Evolutionary conservation across 345 rosid genomes (phyloP), one percentile per base, ranked within the genome.

Genomic region (Lepidium aucheri): DNA sequence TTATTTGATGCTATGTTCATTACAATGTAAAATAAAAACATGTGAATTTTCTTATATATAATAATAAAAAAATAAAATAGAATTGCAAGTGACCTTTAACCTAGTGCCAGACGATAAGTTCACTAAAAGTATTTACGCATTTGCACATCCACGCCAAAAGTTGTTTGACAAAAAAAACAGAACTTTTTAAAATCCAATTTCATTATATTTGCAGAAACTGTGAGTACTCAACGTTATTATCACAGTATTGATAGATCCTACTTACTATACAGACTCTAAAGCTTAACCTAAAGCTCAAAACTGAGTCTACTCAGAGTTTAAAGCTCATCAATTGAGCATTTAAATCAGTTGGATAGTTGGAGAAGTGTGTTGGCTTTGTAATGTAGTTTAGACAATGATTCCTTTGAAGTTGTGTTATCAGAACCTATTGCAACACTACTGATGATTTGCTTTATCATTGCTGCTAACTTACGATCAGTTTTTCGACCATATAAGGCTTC

Each of bases 401-500:
- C 57, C 67, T 42, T 60, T 46, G 75, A 72, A 47, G 61, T 43
- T 42, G 67, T 10, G 40, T 38, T 9, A 7, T 16, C 57, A 14
- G 67, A 54, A 18, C 34, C 72, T 4, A 61, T 63, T 65, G 80
- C 58, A 30, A 55, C 50, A 5, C 50, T 60, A 59, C 45, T 54
- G 44, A 77, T 65, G 74, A 90, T 74, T 58, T 80, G 69, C 63
- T 44, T 79, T 35, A 94, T 40, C 45, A 80, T 43, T 30, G 12
- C 81, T 35, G 2, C 74, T 75, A 76, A 60, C 53, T 67, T 44
- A 26, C 55, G 61, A 62, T 62, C 67, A 6, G 42, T 36, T 22
- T 60, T 60, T 60, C 74, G 74, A 70, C 87, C 96, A 20, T 85
- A 84, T 6, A 70, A 45, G 35, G 76, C 78, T 74, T 88, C 97